Percentiles rank a stretch among this genome's conserved stretches.
Evolutionary conservation across 805 yeast species (phyloP).

Genomic region (Starmerella roubikii): DNA sequence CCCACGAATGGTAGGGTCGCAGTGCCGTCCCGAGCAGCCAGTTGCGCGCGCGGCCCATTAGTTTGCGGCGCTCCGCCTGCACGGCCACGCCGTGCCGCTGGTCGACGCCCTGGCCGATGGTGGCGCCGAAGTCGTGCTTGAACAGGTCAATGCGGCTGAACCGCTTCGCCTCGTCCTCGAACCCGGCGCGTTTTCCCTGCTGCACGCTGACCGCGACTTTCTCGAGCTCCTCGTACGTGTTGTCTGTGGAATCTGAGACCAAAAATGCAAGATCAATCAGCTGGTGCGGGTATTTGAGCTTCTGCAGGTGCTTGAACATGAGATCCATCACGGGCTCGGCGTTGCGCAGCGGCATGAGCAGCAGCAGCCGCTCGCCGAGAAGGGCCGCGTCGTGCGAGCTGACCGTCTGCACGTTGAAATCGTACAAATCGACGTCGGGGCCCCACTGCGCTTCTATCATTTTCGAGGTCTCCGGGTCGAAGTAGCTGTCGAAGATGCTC

Average conservation of each 20-base stretch:
- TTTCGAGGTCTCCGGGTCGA: background rate
- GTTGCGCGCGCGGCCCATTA: slow-evolving; percentile 92
- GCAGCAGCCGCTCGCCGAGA: slow-evolving; percentile 54
- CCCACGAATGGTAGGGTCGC: slow-evolving; percentile 88
- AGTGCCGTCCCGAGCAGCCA: slow-evolving; percentile 82
- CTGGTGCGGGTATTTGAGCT: slow-evolving; percentile 67
- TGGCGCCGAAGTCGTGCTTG: slow-evolving; percentile 88
- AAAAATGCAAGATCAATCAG: slow-evolving; percentile 66
- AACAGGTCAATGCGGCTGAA: slow-evolving; percentile 69
- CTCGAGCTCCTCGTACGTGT: slow-evolving; percentile 34
- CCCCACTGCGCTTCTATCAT: slow-evolving; percentile 5
- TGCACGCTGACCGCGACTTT: slow-evolving; percentile 39
- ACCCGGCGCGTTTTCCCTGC: slow-evolving; percentile 11
- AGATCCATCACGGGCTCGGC: slow-evolving; percentile 78
- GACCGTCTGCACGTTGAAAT: slow-evolving; percentile 30
- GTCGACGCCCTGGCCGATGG: slow-evolving; percentile 80
- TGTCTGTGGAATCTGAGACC: slow-evolving; percentile 78
- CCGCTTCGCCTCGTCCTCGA: slow-evolving; percentile 27
- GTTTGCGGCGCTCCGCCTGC: slow-evolving; percentile 86
- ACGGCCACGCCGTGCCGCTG: slow-evolving; percentile 94
- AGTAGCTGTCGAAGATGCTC: background rate
- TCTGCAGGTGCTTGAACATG: slow-evolving; percentile 67
- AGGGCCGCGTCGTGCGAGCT: slow-evolving; percentile 25
- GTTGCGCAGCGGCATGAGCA: slow-evolving; percentile 82
- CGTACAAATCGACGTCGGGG: slow-evolving; percentile 46